These are phyloP conservation scores for Adenanthera pavonina DNA, from an alignment of 306 rosid genomes.

Conservation along the genomic window DNA sequence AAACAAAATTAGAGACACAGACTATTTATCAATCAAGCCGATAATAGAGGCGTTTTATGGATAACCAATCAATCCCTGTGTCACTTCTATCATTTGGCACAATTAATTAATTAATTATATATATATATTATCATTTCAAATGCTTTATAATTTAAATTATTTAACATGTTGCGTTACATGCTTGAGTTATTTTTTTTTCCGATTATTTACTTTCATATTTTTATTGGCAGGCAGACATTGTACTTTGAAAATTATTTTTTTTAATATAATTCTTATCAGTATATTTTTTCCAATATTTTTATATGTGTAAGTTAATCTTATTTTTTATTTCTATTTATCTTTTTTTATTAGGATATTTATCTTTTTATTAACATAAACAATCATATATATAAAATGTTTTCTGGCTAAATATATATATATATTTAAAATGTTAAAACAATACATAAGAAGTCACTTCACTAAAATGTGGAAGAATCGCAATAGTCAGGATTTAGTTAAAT, in stretches of 20 bases:
- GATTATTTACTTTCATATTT: background rate
- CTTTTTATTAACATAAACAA: background rate
- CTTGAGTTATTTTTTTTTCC: background rate
- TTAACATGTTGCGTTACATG: background rate
- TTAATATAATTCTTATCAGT: background rate
- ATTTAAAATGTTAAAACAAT: background rate
- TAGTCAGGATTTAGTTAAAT: no score
- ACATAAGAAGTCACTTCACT: background rate
- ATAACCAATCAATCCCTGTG: background rate
- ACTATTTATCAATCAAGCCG: slow-evolving; percentile 30
- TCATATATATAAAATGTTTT: background rate
- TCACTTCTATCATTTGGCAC: no score
- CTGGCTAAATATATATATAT: no score
- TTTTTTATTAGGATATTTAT: no score
- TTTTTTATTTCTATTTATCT: no score
- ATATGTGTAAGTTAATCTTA: background rate
- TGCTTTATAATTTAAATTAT: background rate
- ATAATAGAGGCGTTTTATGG: slow-evolving; percentile 19
- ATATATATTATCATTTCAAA: background rate
- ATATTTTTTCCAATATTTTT: no score
- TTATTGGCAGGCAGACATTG: no score
- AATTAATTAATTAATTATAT: no score
- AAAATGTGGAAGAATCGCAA: no score
- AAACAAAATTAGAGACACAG: slow-evolving; percentile 28
- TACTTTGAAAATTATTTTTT: no score